phyloP scores from a whole-genome alignment of 139 green algal species.

The Micromonas commoda region DNA sequence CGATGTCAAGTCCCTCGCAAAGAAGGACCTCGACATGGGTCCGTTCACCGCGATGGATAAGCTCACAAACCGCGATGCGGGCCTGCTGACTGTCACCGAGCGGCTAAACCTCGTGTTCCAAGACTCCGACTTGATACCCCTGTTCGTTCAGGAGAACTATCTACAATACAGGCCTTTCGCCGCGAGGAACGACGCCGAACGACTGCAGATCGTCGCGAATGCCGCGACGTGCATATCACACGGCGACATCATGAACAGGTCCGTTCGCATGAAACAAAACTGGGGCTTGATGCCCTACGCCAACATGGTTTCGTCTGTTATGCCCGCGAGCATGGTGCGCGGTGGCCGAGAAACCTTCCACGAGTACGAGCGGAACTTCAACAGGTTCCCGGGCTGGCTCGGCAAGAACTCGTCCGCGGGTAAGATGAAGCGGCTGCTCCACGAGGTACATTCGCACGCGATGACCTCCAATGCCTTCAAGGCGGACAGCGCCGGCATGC shows the following conservation, averaged over 20 bases:
- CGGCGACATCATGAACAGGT: conserved; percentile 74
- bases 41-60: conserved; percentile 70
- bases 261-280: conserved; percentile 58
- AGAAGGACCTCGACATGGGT: conserved; percentile 75
- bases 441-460: conserved; percentile 69
- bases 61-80: conserved; percentile 51
- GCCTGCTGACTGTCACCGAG: conserved; percentile 40
- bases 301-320: conserved; percentile 59
- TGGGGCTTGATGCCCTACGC: conserved; percentile 67
- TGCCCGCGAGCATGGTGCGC: conserved; percentile 41
- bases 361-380: conserved; percentile 44
- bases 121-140: conserved; percentile 86
- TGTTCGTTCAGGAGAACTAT: conserved; percentile 95
- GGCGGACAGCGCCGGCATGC: conserved; percentile 31
- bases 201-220: conserved; percentile 69
- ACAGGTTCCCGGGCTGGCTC: conserved; percentile 87
- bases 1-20: conserved; percentile 52
- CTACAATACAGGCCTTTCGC: conserved; percentile 72
- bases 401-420: conserved; percentile 68
- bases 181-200: conserved; percentile 38
- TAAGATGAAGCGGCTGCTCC: conserved; percentile 86
- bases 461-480: background rate
- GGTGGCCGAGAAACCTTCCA: conserved; percentile 4
- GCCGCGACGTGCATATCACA: conserved; percentile 72
- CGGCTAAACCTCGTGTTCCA: conserved; percentile 77